These are phyloP conservation scores for Lepidium sativum DNA, from an alignment of 345 rosid species.

Conservation along the genomic window DNA sequence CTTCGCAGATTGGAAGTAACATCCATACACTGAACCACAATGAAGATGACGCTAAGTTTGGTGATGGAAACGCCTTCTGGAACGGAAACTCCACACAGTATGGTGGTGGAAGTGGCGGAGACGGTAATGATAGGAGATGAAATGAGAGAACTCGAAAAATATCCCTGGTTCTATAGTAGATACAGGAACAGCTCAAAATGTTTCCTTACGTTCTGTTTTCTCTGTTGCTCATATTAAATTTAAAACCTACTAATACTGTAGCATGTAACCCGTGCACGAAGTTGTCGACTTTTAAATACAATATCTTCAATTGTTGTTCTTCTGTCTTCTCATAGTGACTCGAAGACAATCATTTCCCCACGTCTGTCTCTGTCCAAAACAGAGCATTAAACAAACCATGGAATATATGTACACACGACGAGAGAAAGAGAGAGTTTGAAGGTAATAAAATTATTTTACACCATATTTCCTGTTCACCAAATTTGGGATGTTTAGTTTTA, in stretches of 20 bases:
- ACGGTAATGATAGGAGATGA: conserved; percentile 22
- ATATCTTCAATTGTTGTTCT: background rate
- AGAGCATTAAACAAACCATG: background rate
- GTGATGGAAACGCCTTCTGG: conserved; percentile 69
- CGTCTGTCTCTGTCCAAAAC: conserved; percentile 8
- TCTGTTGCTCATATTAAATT: background rate
- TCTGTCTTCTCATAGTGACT: background rate
- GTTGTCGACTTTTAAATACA: background rate
- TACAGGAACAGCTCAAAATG: background rate
- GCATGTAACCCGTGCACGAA: background rate
- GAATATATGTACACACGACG: background rate
- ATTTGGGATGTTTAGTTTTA: conserved; percentile 18
- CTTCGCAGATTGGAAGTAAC: conserved; percentile 57
- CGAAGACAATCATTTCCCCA: background rate
- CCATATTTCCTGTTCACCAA: background rate
- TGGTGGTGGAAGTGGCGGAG: conserved; percentile 41
- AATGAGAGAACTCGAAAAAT: background rate
- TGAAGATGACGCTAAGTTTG: conserved; percentile 51
- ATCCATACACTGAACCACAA: conserved; percentile 69
- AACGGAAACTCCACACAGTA: conserved; percentile 88
- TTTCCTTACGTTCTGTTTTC: background rate
- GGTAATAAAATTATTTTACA: background rate
- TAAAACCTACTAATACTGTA: background rate
- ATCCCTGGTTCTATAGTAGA: background rate
- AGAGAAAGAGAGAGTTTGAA: conserved; percentile 18